Evolutionary conservation across 805 yeast genomes (phyloP), one percentile per base, ranked within the genome.

Genomic region (Blastobotrys muscicola): DNA sequence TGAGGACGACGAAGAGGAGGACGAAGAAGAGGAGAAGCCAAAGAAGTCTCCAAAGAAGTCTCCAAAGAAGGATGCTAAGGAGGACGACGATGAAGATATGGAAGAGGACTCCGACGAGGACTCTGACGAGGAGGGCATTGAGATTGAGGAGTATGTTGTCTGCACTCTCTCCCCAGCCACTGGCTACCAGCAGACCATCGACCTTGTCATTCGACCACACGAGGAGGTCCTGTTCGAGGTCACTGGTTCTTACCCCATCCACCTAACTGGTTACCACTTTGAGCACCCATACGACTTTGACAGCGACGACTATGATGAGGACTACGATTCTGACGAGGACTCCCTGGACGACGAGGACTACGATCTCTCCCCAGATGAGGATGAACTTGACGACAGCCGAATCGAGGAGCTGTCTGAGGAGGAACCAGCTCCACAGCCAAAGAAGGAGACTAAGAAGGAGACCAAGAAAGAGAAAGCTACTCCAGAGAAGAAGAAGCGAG

Each of bases 161-260:
- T 83, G 95, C 69, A 92, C 98, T 44, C 74, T 92, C 51, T 80
- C 94, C 44, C 97, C 98, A 66, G 73, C 80, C 59, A 61, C 74
- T 43, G 85, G 80, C 35, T 61, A 53, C 66, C 99, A 92, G 73
- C 97, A 90, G 74, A 71, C 94, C 45, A 64, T 92, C 45, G 97
- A 92, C 61, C 69, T 92, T 52, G 85, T 94, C 59, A 82, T 92
- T 59, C 75, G 82, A 44, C 95, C 97, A 59, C 90, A 80, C 59
- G 98, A 92, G 70, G 95, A 89, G 61, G 86, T 92, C 49, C 80
- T 73, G 71, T 92, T 92, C 60, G 94, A 86, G 60, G 97, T 85
- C 45, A 83, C 95, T 49, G 98, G 98, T 61, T 86, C 97, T 23
- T 90, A 87, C 72, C 83, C 94, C 53, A 74, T 92, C 53, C 94